phyloP scores from a whole-genome alignment of 1,139 yeast species.

The Torulaspora pretoriensis region DNA sequence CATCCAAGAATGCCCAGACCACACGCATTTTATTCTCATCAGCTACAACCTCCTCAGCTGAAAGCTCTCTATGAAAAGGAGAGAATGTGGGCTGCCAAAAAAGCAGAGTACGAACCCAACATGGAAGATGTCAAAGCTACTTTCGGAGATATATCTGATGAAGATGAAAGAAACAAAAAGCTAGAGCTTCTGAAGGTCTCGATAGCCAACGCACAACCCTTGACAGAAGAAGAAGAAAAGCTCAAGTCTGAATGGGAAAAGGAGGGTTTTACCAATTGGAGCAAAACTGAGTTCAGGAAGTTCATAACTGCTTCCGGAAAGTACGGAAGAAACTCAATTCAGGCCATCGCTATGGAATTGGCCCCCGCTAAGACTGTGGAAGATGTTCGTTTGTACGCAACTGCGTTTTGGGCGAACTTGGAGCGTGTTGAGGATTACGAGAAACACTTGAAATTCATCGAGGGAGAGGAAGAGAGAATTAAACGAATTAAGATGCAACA shows the following conservation, averaged over 20 bases:
- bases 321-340: constrained; percentile 63
- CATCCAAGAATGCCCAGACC: constrained; percentile 64
- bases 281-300: constrained; percentile 65
- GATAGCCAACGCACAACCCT: constrained; percentile 58
- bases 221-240: constrained; percentile 63
- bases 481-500: constrained; percentile 55
- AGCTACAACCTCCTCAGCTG: constrained; percentile 60
- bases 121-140: constrained; percentile 40
- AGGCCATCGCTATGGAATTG: constrained; percentile 58
- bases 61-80: constrained; percentile 64
- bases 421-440: constrained; percentile 71
- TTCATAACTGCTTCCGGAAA: constrained; percentile 59
- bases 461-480: constrained; percentile 70
- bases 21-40: constrained; percentile 64
- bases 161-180: constrained; percentile 42
- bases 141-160: constrained; percentile 38
- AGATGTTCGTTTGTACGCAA: constrained; percentile 62
- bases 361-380: constrained; percentile 56
- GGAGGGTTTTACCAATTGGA: constrained; percentile 65
- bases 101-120: constrained; percentile 34
- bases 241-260: constrained; percentile 50
- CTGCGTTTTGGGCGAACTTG: constrained; percentile 62
- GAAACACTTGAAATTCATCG: constrained; percentile 60
- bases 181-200: constrained; percentile 57
- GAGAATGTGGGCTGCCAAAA: constrained; percentile 42